Evolutionary conservation across 2,329 filamentous ascomycete genomes (phyloP).

Genomic region (Xylariaceae sp.): DNA sequence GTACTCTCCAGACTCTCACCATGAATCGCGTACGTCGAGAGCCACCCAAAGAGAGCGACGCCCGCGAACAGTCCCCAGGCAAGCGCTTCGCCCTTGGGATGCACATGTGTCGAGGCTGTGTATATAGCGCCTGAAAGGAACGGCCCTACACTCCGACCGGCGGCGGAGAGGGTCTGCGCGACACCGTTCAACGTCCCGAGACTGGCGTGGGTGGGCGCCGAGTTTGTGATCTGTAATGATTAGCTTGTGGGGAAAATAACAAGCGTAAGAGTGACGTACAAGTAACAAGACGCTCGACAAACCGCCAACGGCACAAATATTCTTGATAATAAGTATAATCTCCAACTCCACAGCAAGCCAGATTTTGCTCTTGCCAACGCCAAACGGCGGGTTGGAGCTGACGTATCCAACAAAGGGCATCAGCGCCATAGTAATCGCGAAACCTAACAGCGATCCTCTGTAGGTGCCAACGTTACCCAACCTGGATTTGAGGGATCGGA

Average conservation of each 20-base stretch:
- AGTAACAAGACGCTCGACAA: slow-evolving; percentile 84
- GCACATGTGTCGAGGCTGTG: slow-evolving; percentile 67
- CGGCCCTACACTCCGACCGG: slow-evolving; percentile 81
- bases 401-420: slow-evolving; percentile 90
- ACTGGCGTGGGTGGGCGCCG: slow-evolving; percentile 77
- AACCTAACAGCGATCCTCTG: slow-evolving; percentile 69
- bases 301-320: slow-evolving; percentile 82
- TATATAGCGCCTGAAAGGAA: slow-evolving; percentile 86
- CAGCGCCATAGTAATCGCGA: slow-evolving; percentile 75
- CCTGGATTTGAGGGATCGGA: slow-evolving; percentile 71
- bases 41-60: slow-evolving; percentile 74
- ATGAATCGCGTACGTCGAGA: slow-evolving; percentile 73
- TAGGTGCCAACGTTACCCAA: slow-evolving; percentile 87
- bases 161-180: slow-evolving; percentile 88
- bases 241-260: background rate
- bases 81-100: slow-evolving; percentile 77
- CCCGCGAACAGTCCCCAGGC: slow-evolving; percentile 87
- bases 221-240: slow-evolving; percentile 72
- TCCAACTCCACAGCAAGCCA: slow-evolving; percentile 83
- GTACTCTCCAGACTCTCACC: slow-evolving; percentile 59
- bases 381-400: slow-evolving; percentile 52
- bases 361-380: slow-evolving; percentile 57
- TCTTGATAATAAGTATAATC: slow-evolving; percentile 77
- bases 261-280: slow-evolving; percentile 46
- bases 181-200: slow-evolving; percentile 89